phyloP scores from a whole-genome alignment of 306 rosid species.

The Citrullus mucosospermus region DNA sequence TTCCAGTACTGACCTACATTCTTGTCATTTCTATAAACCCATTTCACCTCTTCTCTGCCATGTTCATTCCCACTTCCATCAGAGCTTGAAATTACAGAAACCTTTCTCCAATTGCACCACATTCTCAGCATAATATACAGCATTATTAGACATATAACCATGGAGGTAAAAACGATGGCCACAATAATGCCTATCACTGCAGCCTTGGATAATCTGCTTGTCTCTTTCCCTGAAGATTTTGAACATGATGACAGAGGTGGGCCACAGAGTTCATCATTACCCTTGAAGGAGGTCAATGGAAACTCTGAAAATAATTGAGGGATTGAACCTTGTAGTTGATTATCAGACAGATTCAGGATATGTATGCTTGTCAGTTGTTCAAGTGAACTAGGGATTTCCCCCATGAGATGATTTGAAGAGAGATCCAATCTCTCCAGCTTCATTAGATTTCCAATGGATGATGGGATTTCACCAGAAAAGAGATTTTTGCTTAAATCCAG shows the following conservation, averaged over 20 bases:
- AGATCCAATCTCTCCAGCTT: constrained; percentile 77
- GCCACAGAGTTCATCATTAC: constrained; percentile 55
- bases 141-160: constrained; percentile 57
- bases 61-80: constrained; percentile 31
- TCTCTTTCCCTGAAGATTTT: constrained; percentile 22
- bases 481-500: constrained; percentile 61
- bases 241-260: constrained; percentile 48
- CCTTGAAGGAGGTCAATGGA: constrained; percentile 65
- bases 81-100: constrained; percentile 36
- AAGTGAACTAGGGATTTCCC: constrained; percentile 52
- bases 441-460: constrained; percentile 58
- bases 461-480: constrained; percentile 57
- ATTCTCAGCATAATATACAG: constrained; percentile 73
- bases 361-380: constrained; percentile 75
- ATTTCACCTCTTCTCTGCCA: constrained; percentile 22
- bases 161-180: constrained; percentile 64
- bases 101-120: constrained; percentile 90
- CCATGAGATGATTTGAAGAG: constrained; percentile 61
- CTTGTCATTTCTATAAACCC: constrained; percentile 24
- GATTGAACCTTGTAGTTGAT: constrained; percentile 58
- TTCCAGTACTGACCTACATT: constrained; percentile 68
- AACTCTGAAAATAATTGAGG: constrained; percentile 55
- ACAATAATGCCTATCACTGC: constrained; percentile 55
- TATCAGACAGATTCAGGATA: constrained; percentile 62
- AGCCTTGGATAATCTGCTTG: constrained; percentile 36